phyloP scores from a whole-genome alignment of 768 basidiomycete genomes.

The Lactarius vividus region DNA sequence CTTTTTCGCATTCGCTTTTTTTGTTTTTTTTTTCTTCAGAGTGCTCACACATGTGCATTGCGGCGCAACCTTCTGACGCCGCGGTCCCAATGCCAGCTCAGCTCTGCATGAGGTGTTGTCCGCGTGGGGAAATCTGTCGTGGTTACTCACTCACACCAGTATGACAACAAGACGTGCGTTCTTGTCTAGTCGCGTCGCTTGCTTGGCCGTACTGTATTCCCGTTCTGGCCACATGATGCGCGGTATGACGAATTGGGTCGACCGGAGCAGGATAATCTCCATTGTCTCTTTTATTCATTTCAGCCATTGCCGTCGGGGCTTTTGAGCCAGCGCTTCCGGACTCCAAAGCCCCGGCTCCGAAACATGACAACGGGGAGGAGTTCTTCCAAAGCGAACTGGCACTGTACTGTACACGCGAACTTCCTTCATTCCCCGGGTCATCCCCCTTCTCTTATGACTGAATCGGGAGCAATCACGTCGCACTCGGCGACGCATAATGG shows the following conservation, averaged over 20 bases:
- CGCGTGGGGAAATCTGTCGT: background rate
- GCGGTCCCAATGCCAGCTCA: background rate
- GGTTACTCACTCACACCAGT: background rate
- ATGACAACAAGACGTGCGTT: background rate
- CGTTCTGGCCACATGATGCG: constrained; percentile 2
- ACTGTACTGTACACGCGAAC: background rate
- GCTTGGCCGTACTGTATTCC: background rate
- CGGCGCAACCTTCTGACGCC: background rate
- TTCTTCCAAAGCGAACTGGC: background rate
- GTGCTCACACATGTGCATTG: background rate
- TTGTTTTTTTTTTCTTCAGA: background rate
- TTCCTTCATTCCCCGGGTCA: background rate
- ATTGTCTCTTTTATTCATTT: background rate
- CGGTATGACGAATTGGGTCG: background rate
- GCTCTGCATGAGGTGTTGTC: background rate
- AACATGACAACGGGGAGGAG: constrained; percentile 10
- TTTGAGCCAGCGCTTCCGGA: background rate
- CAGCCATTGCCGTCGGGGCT: background rate
- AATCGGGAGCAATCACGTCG: background rate
- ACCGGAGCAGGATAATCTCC: background rate
- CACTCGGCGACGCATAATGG: background rate
- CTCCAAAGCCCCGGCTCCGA: constrained; percentile 11
- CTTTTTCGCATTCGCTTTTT: background rate
- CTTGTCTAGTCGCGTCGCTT: background rate
- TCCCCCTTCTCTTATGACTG: background rate